phyloP scores from a whole-genome alignment of 2,329 filamentous ascomycete species.

The Diaporthe amygdali region DNA sequence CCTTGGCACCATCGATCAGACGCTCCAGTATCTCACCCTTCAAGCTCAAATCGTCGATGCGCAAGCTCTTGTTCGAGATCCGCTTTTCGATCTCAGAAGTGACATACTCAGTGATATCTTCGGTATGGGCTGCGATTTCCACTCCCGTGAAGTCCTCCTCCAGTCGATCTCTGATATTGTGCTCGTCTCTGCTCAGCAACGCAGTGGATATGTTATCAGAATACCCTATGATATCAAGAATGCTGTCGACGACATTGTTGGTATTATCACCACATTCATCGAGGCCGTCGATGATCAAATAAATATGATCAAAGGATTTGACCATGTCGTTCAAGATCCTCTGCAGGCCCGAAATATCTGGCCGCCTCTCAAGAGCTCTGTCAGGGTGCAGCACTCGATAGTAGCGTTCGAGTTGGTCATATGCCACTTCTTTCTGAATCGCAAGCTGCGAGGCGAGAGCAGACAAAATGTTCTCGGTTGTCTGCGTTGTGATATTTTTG shows the following conservation, averaged over 20 bases:
- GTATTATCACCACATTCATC: background rate
- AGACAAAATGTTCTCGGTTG: constrained; percentile 31
- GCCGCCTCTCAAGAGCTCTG: background rate
- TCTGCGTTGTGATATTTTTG: constrained; percentile 29
- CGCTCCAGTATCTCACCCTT: background rate
- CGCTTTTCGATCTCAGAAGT: constrained; percentile 4
- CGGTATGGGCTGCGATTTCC: background rate
- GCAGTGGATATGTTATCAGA: constrained; percentile 24
- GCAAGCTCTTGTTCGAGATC: background rate
- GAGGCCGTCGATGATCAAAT: background rate
- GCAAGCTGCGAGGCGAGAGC: constrained; percentile 36
- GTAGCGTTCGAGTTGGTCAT: constrained; percentile 26
- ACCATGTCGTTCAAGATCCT: background rate
- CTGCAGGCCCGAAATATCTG: background rate
- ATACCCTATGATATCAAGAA: background rate
- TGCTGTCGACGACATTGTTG: background rate
- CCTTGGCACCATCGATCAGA: background rate
- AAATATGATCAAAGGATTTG: background rate
- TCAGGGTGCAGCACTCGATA: constrained; percentile 25
- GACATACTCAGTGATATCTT: background rate
- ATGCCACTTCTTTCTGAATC: constrained; percentile 33
- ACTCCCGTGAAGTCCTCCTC: background rate
- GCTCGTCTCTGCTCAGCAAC: constrained; percentile 28
- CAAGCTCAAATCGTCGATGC: background rate
- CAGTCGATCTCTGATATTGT: background rate